phyloP scores from a whole-genome alignment of 2,329 filamentous ascomycete genomes.

The Lachnellula subtilissima region DNA sequence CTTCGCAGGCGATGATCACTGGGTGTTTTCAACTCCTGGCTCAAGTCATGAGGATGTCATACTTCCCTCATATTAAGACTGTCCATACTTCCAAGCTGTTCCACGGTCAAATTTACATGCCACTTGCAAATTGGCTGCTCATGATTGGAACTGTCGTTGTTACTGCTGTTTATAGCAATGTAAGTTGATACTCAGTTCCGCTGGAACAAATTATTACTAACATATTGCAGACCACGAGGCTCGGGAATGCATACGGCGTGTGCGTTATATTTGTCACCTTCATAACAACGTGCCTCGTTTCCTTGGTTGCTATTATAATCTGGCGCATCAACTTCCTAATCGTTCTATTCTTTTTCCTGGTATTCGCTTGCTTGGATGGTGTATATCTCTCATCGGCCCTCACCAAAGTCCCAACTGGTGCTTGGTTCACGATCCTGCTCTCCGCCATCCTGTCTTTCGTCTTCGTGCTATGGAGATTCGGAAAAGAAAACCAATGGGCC shows the following conservation, averaged over 20 bases:
- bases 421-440: conserved; percentile 71
- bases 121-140: conserved; percentile 70
- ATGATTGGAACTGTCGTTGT: conserved; percentile 73
- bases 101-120: conserved; percentile 73
- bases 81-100: conserved; percentile 66
- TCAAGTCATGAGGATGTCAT: conserved; percentile 64
- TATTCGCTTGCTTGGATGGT: conserved; percentile 63
- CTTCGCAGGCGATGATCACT: conserved; percentile 75
- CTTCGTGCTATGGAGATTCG: conserved; percentile 73
- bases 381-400: conserved; percentile 66
- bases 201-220: conserved; percentile 1
- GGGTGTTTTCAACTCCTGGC: conserved; percentile 64
- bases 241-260: conserved; percentile 72
- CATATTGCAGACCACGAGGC: conserved; percentile 49
- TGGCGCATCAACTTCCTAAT: conserved; percentile 59
- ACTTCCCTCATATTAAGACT: conserved; percentile 72
- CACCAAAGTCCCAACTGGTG: conserved; percentile 68
- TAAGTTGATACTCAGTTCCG: conserved; percentile 29
- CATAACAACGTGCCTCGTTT: conserved; percentile 70
- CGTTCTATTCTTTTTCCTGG: conserved; percentile 58
- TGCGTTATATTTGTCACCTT: conserved; percentile 79
- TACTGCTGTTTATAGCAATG: conserved; percentile 68
- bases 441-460: conserved; percentile 56
- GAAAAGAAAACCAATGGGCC: conserved; percentile 72
- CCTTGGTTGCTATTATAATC: conserved; percentile 65